phyloP scores from a whole-genome alignment of 805 yeast species.

The Yarrowia sp. region DNA sequence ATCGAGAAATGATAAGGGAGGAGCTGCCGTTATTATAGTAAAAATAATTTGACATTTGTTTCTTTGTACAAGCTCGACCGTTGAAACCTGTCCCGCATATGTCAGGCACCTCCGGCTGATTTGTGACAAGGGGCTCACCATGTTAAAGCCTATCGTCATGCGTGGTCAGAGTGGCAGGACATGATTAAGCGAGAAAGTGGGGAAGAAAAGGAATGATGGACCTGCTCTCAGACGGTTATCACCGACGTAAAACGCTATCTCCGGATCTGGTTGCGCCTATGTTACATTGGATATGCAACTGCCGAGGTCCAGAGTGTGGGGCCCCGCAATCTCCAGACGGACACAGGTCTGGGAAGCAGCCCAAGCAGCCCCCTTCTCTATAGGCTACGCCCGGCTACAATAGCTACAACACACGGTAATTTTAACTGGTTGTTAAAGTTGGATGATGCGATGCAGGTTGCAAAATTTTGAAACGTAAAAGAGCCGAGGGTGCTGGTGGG shows the following conservation, averaged over 20 bases:
- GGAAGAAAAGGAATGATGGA: background rate
- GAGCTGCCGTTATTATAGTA: constrained; percentile 28
- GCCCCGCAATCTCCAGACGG: constrained; percentile 4
- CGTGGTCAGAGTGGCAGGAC: background rate
- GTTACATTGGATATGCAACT: background rate
- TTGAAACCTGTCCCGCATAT: constrained; percentile 10
- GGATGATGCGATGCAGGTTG: constrained; percentile 14
- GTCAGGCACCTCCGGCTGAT: background rate
- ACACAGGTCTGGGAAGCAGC: background rate
- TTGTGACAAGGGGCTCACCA: constrained; percentile 34
- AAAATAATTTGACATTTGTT: constrained; percentile 1
- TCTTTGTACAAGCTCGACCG: background rate
- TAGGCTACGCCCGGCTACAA: background rate
- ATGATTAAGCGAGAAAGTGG: constrained; percentile 22
- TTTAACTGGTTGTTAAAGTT: constrained; percentile 5
- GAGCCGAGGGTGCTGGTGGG: background rate
- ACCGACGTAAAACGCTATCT: background rate
- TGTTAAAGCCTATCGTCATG: constrained; percentile 25
- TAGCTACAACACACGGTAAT: background rate
- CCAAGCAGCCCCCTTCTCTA: background rate
- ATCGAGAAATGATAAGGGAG: background rate
- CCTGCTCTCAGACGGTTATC: background rate
- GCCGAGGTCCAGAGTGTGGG: background rate
- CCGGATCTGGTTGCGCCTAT: background rate
- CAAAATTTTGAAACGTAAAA: constrained; percentile 15